Evolutionary conservation across 2,329 filamentous ascomycete species (phyloP), one percentile per base, ranked within the genome.

Genomic region (Ascosphaera apis): DNA sequence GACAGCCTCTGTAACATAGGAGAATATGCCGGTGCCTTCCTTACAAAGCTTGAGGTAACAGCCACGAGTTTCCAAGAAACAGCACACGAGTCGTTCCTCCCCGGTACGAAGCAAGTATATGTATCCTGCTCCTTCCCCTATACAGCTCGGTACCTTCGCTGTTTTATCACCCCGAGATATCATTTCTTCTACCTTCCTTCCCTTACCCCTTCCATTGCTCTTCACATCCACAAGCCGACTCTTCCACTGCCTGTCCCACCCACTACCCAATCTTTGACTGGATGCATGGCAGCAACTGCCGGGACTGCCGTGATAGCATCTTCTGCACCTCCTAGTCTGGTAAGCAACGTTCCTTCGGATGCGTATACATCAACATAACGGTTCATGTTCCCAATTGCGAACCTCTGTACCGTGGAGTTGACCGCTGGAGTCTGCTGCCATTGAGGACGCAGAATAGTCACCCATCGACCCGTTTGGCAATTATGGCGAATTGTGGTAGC

Each of bases 371-470:
- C 88, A 1, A 95, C 81, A 46, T 93, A 95, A 1, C 88, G 72
- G 50, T 91, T 92, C 88, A 95, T 95, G 46, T 95, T 98, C 1
- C 81, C 88, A 39, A 98, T 86, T 16, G 72, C 79, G 47, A 98
- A 83, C 41, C 86, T 82, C 42, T 91, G 76, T 3, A 91, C 72
- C 5, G 75, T 74, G 39, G 88, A 81, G n/a, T n/a, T n/a, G n/a
- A n/a, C n/a, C 23, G 66, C 59, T 0, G 88, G 86, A 33, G 69
- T 66, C 21, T 69, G 62, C 53, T 98, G 88, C 88, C 88, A 98
- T 46, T 92, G 82, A 52, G 88, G 66, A 65, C 91, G 50, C 65
- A 77, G 58, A 46, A 74, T 92, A 0, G 82, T 91, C 0, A 93
- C 83, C 82, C 82, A 93, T 37, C 84, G 67, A 0, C 86, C 88